Conservation (phyloP, 305 asterid species). For the Fraxinus sp. region DNA sequence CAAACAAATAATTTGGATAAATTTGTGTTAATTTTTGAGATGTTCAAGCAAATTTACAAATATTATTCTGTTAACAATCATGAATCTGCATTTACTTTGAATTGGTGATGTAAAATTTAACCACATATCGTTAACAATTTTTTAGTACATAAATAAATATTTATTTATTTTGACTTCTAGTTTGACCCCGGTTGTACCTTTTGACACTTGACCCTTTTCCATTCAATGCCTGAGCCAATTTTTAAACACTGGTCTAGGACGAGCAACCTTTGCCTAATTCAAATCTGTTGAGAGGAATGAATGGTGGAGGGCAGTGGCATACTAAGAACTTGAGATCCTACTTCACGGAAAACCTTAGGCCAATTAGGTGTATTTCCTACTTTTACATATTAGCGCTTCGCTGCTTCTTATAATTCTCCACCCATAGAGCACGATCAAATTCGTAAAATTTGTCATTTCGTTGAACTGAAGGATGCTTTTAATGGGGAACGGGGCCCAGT, state of each 20-base stretch:
- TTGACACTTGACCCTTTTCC: neutral
- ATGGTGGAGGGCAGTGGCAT: neutral
- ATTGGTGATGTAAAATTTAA: neutral
- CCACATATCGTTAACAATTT: neutral
- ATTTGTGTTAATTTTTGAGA: neutral
- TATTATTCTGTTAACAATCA: neutral
- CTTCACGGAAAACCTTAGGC: neutral
- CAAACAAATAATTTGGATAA: neutral
- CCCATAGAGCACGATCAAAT: neutral
- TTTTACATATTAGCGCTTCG: neutral
- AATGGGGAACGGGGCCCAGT: neutral
- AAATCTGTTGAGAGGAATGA: neutral
- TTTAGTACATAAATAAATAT: neutral
- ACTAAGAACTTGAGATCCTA: neutral
- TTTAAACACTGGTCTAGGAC: neutral
- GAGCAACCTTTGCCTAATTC: neutral
- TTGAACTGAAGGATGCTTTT: neutral
- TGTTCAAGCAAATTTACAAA: neutral
- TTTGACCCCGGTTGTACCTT: neutral
- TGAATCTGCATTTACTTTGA: neutral
- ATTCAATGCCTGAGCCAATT: neutral
- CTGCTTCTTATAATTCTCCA: neutral
- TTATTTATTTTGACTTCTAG: neutral
- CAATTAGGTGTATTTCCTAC: neutral
- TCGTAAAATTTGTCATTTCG: neutral